phyloP scores from a whole-genome alignment of 768 basidiomycete species.

The Dictyophora rubrovolvata region DNA sequence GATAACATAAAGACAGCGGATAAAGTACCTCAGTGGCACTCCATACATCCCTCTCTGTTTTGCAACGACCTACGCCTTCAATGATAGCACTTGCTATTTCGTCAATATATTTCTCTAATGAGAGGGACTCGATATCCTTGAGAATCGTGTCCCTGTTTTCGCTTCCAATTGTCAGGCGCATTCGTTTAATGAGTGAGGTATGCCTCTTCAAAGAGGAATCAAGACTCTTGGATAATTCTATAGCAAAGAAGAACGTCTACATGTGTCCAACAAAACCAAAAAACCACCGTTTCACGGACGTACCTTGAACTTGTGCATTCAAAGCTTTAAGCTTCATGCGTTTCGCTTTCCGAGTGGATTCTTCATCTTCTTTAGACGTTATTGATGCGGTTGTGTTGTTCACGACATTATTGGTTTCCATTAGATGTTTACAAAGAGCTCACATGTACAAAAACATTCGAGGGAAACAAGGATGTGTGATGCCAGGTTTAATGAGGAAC shows the following conservation, averaged over 20 bases:
- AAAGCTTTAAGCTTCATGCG: conserved; percentile 48
- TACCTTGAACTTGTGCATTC: conserved; percentile 40
- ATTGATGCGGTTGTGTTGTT: conserved; percentile 23
- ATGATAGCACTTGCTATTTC: conserved; percentile 82
- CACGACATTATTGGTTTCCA: conserved; percentile 2
- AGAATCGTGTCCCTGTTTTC: conserved; percentile 81
- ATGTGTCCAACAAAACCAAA: neutral
- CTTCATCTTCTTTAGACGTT: conserved; percentile 46
- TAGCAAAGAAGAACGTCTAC: neutral
- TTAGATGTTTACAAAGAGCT: neutral
- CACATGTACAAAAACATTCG: neutral
- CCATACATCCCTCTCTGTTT: conserved; percentile 88
- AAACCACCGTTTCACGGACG: conserved; percentile 24
- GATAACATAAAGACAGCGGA: conserved; percentile 2
- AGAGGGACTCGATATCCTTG: conserved; percentile 84
- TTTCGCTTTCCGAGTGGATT: conserved; percentile 41
- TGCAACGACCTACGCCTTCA: conserved; percentile 81
- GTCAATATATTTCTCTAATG: conserved; percentile 92
- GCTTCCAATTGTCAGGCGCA: conserved; percentile 73
- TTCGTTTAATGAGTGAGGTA: conserved; percentile 89
- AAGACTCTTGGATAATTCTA: conserved; percentile 59
- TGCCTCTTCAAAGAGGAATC: conserved; percentile 96
- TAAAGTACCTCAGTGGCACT: conserved; percentile 77
- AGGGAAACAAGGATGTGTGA: neutral
- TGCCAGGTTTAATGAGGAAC: neutral